phyloP scores from a whole-genome alignment of 2,329 filamentous ascomycete genomes.

The Colletotrichum destructivum region DNA sequence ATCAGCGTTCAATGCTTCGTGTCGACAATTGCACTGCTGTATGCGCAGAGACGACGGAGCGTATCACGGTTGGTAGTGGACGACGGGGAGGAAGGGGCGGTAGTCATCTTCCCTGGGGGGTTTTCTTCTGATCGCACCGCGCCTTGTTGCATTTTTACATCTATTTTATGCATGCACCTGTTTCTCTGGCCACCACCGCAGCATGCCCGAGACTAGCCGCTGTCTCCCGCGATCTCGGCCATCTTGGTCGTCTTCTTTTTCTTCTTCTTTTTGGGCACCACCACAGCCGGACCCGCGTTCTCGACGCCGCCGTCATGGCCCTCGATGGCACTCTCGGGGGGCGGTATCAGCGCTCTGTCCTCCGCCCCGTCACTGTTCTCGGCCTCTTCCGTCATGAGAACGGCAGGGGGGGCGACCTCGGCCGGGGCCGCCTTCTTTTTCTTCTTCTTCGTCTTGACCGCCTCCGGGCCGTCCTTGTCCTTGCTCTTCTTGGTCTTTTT shows the following conservation, averaged over 20 bases:
- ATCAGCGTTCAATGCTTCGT: no score
- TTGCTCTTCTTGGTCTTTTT: slow-evolving; percentile 78
- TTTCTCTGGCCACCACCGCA: not conserved
- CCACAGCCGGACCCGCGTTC: slow-evolving; percentile 30
- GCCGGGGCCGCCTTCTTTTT: slow-evolving; percentile 59
- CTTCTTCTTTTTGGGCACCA: slow-evolving; percentile 59
- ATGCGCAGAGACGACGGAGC: not conserved
- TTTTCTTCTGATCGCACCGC: not conserved
- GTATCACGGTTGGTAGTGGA: not conserved
- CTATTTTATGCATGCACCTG: not conserved
- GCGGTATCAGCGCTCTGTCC: slow-evolving; percentile 7
- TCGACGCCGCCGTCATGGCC: slow-evolving; percentile 1
- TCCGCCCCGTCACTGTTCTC: slow-evolving; percentile 34
- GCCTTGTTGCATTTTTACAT: not conserved
- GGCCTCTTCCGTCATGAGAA: slow-evolving; percentile 45
- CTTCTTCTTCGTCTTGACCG: slow-evolving; percentile 64
- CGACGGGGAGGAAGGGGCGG: not conserved
- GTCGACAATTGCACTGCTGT: no score
- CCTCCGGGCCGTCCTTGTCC: slow-evolving; percentile 48
- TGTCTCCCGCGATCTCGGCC: slow-evolving; percentile 38
- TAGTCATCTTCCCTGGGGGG: not conserved
- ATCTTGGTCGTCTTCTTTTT: slow-evolving; percentile 52
- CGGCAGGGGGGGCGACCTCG: slow-evolving; percentile 45
- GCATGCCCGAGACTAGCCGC: not conserved
- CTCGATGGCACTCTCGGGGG: slow-evolving; percentile 2